Percentiles rank a stretch among this genome's conserved stretches.
phyloP scores from a whole-genome alignment of 768 basidiomycete genomes.

The Albatrellus ellisii region DNA sequence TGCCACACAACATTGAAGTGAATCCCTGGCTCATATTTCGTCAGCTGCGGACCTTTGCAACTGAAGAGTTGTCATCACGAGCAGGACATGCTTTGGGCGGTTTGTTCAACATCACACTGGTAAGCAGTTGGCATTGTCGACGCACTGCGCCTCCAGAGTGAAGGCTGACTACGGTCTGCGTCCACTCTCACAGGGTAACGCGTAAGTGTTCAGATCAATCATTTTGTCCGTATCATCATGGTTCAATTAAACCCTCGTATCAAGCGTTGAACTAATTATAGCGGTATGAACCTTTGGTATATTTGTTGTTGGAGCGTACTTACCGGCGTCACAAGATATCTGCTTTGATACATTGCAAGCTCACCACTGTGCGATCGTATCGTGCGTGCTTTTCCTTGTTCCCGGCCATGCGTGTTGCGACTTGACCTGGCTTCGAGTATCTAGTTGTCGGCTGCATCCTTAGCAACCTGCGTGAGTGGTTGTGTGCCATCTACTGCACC shows the following conservation, averaged over 20 bases:
- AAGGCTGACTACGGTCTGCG: conserved; percentile 1
- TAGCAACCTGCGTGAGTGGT: conserved; percentile 27
- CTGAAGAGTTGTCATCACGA: conserved; percentile 74
- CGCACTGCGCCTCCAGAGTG: conserved; percentile 3
- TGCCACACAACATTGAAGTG: neutral
- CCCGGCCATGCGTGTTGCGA: neutral
- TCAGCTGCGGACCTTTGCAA: conserved; percentile 71
- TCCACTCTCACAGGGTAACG: conserved; percentile 16
- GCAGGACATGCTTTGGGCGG: conserved; percentile 79
- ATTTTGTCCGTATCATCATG: neutral
- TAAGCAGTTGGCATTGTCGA: conserved; percentile 21
- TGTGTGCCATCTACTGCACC: neutral
- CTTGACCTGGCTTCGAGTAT: neutral
- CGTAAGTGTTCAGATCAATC: conserved; percentile 13
- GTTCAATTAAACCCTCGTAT: neutral
- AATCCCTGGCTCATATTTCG: conserved; percentile 1
- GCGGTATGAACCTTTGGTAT: conserved; percentile 19
- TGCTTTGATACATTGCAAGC: conserved; percentile 30
- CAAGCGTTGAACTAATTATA: conserved; percentile 30
- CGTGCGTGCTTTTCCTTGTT: conserved; percentile 17
- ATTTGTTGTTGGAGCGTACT: conserved; percentile 2
- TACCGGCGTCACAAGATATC: conserved; percentile 24
- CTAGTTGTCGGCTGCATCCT: conserved; percentile 33
- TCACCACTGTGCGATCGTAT: conserved; percentile 31
- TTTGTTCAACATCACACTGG: conserved; percentile 73